Evolutionary conservation across 2,329 filamentous ascomycete species (phyloP).

Genomic region (Fusarium cyanostomum): DNA sequence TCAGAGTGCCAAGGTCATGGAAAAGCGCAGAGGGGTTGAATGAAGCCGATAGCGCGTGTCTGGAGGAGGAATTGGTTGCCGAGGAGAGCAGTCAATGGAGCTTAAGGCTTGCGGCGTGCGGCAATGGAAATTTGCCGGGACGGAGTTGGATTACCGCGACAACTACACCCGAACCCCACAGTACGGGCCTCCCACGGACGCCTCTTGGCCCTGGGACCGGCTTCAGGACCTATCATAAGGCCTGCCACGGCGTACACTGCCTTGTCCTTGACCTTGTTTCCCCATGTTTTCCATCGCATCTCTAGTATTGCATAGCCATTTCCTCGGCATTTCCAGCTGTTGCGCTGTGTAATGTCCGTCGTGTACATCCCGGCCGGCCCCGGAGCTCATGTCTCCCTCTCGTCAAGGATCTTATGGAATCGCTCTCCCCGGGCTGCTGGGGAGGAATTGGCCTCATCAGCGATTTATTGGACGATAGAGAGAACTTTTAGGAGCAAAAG

Average conservation of each 20-base stretch:
- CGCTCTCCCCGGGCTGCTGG: neutral
- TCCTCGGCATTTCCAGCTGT: neutral
- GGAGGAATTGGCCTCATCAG: neutral
- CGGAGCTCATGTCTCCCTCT: constrained; percentile 2
- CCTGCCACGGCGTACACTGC: constrained; percentile 1
- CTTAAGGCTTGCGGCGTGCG: constrained; percentile 36
- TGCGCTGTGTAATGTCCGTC: constrained; percentile 16
- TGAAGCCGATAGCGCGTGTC: neutral
- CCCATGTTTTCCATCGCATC: neutral
- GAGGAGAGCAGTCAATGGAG: constrained; percentile 14
- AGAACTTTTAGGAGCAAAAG: constrained; percentile 17
- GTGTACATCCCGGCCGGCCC: neutral
- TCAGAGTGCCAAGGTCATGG: constrained; percentile 1
- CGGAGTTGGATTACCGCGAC: constrained; percentile 43
- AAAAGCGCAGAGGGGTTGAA: neutral
- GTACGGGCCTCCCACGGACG: constrained; percentile 14
- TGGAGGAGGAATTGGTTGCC: constrained; percentile 9
- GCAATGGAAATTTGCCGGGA: constrained; percentile 42
- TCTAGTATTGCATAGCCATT: neutral
- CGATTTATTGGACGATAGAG: neutral
- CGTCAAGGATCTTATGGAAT: neutral
- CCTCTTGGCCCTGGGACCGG: constrained; percentile 6
- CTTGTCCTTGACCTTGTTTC: constrained; percentile 1
- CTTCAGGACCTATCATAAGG: constrained; percentile 1
- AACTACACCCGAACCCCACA: constrained; percentile 36